Base-by-base conservation (phyloP, 2,329 filamentous ascomycete species). In the Apiospora rasikravindrae region DNA sequence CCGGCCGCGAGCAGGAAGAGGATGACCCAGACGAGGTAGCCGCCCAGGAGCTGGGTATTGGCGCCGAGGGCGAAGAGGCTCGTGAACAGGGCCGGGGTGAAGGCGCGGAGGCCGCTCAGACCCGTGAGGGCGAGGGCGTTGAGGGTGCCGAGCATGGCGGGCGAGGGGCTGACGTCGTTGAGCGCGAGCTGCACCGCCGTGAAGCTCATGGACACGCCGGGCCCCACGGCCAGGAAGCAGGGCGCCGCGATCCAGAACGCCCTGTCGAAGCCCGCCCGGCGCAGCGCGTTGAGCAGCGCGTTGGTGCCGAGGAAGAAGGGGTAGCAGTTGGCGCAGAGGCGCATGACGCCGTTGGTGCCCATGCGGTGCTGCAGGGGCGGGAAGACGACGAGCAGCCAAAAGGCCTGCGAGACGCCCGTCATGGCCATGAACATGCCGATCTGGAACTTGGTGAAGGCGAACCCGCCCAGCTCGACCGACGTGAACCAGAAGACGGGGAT, bases 301-400 rank as follows among this genome's bases (percentile, higher is more conserved):
- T 83, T 84, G 14, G 82, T 24, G 0, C 80, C 78, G 78, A 94
- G 91, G 78, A 94, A 91, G 69, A 91, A 77, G 0, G 93, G 92
- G 83, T 92, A 95, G 0, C 78, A 83, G 44, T 78, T 75, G 0
- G 86, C 87, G 78, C 92, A 93, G 11, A 82, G 75, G 6, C 87
- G 86, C 73, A 96, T 83, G 0, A 95, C 84, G 4, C 86, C 88
- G 33, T 90, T 90, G 8, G 92, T 95, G 13, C 93, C 92, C 29
- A 91, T 80, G 26, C 88, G 88, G 47, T 81, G 84, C 77, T 96
- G 93, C 1, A 96, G 80, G 0, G 85, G 83, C 0, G 93, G 93
- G 78, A 96, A 95, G 44, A 87, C 84, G 19, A 94, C 74, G 0
- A 96, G 84, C 1, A 94, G 87, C 93, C 93, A 96, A 8, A 88